Percentiles rank a stretch among this genome's conserved stretches.
Evolutionary conservation across 495 filamentous ascomycete genomes (phyloP).

Genomic region (Glutinoglossum americanum): DNA sequence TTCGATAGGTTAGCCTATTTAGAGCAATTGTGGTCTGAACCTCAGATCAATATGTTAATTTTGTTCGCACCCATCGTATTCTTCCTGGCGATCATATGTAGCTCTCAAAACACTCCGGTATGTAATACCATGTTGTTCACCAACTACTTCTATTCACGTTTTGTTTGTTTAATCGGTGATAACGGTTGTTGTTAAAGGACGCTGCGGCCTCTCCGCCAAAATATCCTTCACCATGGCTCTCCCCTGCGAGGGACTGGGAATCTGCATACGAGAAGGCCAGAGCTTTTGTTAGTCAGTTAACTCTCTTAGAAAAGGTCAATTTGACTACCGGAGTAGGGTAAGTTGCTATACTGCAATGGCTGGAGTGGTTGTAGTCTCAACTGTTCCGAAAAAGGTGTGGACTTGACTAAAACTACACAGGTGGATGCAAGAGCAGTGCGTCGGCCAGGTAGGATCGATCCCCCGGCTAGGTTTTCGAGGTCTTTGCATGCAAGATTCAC

Average conservation of each 20-base stretch:
- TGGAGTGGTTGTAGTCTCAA: neutral
- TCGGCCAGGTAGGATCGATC: conserved; percentile 51
- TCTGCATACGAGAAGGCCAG: conserved; percentile 58
- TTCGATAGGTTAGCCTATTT: too few relatives aligned
- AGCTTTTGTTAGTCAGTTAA: conserved; percentile 63
- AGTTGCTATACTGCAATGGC: conserved; percentile 9
- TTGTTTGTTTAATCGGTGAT: neutral
- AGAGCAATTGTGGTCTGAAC: neutral
- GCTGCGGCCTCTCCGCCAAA: conserved; percentile 29
- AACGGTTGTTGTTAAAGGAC: neutral
- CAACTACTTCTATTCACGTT: neutral
- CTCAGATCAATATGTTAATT: neutral
- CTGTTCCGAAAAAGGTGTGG: neutral
- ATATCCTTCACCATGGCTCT: conserved; percentile 73
- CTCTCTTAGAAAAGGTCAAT: conserved; percentile 79
- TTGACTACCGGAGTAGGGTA: conserved; percentile 70
- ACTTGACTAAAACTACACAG: conserved; percentile 17
- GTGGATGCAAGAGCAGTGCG: conserved; percentile 58
- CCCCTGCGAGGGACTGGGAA: conserved; percentile 48
- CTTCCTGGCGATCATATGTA: neutral
- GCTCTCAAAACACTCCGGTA: neutral
- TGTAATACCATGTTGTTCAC: neutral
- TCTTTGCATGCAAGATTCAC: conserved; percentile 78
- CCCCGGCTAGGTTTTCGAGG: conserved; percentile 59
- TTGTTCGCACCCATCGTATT: neutral